These are phyloP conservation scores for Salvia sclarea DNA, from an alignment of 305 asterid species.

Conservation along the genomic window DNA sequence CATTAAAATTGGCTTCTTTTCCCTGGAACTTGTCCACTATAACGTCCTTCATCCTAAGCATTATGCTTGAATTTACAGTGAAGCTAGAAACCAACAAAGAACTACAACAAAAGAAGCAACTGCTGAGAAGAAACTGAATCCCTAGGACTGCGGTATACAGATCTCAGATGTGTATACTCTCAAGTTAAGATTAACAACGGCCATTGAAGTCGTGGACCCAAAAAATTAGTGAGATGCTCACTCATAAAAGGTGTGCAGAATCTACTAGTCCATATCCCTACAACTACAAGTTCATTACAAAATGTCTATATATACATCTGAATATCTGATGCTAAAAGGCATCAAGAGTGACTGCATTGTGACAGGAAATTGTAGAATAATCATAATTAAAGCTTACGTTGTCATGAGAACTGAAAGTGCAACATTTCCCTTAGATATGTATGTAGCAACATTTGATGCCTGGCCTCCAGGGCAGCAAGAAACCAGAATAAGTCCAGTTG, in stretches of 20 bases:
- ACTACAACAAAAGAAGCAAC: slow-evolving; percentile 12
- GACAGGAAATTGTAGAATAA: not conserved
- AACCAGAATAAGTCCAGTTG: slow-evolving; percentile 96
- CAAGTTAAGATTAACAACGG: slow-evolving; percentile 7
- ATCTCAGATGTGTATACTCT: not conserved
- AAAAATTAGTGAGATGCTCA: not conserved
- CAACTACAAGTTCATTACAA: not conserved
- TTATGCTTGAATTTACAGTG: slow-evolving; percentile 3
- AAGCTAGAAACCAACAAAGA: slow-evolving; percentile 5
- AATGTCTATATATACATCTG: not conserved
- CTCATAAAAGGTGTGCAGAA: slow-evolving; percentile 7
- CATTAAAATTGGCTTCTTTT: no score
- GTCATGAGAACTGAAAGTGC: slow-evolving; percentile 99
- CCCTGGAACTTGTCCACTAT: slow-evolving; percentile 10
- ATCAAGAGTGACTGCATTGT: slow-evolving; percentile 14
- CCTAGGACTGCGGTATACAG: not conserved
- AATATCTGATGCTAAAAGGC: slow-evolving; percentile 22
- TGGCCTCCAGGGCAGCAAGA: slow-evolving; percentile 99
- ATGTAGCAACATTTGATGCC: slow-evolving; percentile 97
- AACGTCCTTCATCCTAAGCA: slow-evolving; percentile 3
- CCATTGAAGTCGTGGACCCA: slow-evolving; percentile 6
- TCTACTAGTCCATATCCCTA: slow-evolving; percentile 6
- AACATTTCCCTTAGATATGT: slow-evolving; percentile 92
- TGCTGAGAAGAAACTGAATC: slow-evolving; percentile 12
- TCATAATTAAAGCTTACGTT: slow-evolving; percentile 59